phyloP scores from a whole-genome alignment of 495 filamentous ascomycete genomes.

The Penicillium malachiteum region DNA sequence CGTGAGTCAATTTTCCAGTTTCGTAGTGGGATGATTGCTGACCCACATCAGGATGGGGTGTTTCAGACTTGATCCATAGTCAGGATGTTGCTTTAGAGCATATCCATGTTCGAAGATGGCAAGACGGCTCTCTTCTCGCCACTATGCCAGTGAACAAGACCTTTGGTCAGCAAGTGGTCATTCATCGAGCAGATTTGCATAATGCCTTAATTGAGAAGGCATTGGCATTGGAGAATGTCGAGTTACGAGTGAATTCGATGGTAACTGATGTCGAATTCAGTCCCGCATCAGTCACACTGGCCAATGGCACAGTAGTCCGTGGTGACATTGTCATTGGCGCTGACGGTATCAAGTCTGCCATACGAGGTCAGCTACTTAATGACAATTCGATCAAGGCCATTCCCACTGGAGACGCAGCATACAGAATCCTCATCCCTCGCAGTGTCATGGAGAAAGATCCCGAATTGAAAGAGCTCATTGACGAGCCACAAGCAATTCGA shows the following conservation, averaged over 20 bases:
- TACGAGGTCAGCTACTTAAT: constrained; percentile 33
- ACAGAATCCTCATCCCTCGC: constrained; percentile 41
- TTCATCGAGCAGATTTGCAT: constrained; percentile 47
- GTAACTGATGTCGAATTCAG: constrained; percentile 34
- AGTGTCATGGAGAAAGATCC: constrained; percentile 38
- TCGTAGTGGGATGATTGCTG: neutral
- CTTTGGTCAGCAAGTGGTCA: constrained; percentile 42
- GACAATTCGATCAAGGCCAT: constrained; percentile 29
- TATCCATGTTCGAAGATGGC: constrained; percentile 45
- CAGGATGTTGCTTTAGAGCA: constrained; percentile 41
- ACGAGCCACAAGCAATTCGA: constrained; percentile 39
- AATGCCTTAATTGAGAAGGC: constrained; percentile 40
- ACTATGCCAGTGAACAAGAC: constrained; percentile 43
- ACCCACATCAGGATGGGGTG: constrained; percentile 37
- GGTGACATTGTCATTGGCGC: constrained; percentile 47
- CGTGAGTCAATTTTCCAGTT: constrained; percentile 25
- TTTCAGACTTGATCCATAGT: constrained; percentile 39
- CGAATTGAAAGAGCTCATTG: constrained; percentile 32
- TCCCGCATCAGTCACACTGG: constrained; percentile 33
- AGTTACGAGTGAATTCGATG: constrained; percentile 33
- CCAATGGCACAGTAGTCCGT: constrained; percentile 31
- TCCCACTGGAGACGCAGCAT: constrained; percentile 46
- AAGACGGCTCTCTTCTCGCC: constrained; percentile 37
- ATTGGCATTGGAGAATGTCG: constrained; percentile 34
- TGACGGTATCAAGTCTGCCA: constrained; percentile 48